phyloP scores from a whole-genome alignment of 805 yeast species.

The Wickerhamiella slavikovae region DNA sequence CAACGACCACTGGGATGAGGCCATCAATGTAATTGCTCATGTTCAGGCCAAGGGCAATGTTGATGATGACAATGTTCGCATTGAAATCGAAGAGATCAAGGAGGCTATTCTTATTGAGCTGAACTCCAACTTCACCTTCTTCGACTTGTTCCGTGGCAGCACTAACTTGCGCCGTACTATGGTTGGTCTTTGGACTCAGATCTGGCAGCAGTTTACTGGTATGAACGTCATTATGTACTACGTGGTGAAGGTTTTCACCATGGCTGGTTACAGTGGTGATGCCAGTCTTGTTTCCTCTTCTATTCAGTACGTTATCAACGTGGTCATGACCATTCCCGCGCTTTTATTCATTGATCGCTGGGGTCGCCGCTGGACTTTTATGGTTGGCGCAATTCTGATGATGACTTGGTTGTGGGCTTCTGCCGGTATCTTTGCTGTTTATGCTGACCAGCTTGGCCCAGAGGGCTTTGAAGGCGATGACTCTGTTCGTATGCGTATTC shows the following conservation, averaged over 20 bases:
- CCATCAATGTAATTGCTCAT: slow-evolving; percentile 18
- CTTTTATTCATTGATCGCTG: slow-evolving; percentile 53
- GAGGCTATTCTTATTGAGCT: slow-evolving; percentile 36
- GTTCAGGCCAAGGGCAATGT: slow-evolving; percentile 17
- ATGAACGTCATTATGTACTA: slow-evolving; percentile 53
- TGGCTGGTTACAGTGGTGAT: slow-evolving; percentile 39
- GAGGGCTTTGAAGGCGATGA: slow-evolving; percentile 1
- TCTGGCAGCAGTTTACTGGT: slow-evolving; percentile 52
- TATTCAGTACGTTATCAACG: slow-evolving; percentile 38
- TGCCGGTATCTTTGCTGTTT: slow-evolving; percentile 10
- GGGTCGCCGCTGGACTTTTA: slow-evolving; percentile 53
- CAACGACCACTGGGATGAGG: slow-evolving; percentile 28
- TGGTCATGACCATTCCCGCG: slow-evolving; percentile 66
- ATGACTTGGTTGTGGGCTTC: slow-evolving; percentile 11
- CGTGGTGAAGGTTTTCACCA: slow-evolving; percentile 33
- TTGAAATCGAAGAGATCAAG: slow-evolving; percentile 38
- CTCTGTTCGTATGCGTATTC: slow-evolving; percentile 26
- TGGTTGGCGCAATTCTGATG: slow-evolving; percentile 66
- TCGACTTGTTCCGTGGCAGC: slow-evolving; percentile 28
- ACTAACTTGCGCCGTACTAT: slow-evolving; percentile 14
- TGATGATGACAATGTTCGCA: slow-evolving; percentile 23
- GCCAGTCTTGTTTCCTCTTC: slow-evolving; percentile 49
- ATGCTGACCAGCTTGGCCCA: slow-evolving; percentile 1
- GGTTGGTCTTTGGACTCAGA: slow-evolving; percentile 19
- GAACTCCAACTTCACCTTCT: slow-evolving; percentile 25